Conservation (phyloP, 768 basidiomycete species). For the Kondoa subrosea region DNA sequence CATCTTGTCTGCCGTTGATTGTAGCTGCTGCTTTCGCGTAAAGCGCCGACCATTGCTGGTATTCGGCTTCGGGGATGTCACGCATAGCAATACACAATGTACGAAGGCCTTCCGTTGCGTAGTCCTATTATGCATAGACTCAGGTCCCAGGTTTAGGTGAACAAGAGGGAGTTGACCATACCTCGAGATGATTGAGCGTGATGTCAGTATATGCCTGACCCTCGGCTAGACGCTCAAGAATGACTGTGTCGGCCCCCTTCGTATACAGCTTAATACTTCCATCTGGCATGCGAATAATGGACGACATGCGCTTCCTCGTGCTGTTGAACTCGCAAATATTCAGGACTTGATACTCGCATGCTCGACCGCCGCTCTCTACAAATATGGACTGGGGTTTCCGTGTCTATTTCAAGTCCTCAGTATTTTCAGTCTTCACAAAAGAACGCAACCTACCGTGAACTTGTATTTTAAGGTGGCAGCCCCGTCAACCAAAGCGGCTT, state of each 20-base stretch:
- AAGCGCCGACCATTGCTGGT: conserved; percentile 68
- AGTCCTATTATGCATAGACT: conserved; percentile 42
- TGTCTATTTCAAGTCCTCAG: conserved; percentile 39
- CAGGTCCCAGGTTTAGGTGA: background rate
- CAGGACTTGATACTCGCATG: conserved; percentile 69
- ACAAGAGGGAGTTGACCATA: conserved; percentile 32
- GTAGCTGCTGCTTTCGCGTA: conserved; percentile 88
- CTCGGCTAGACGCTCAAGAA: conserved; percentile 75
- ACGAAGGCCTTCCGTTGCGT: conserved; percentile 88
- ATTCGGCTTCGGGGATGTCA: conserved; percentile 79
- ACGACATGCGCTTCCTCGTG: conserved; percentile 94
- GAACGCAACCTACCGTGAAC: conserved; percentile 58
- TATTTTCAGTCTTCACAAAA: background rate
- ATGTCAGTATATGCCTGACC: conserved; percentile 62
- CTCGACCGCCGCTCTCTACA: conserved; percentile 55
- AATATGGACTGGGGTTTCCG: conserved; percentile 94
- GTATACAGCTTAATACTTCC: conserved; percentile 88
- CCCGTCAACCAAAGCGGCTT: conserved; percentile 85
- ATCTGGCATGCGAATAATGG: conserved; percentile 66
- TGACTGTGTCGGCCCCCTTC: conserved; percentile 96
- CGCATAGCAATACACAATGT: conserved; percentile 93
- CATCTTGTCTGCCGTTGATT: conserved; percentile 85
- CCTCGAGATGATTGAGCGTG: conserved; percentile 80
- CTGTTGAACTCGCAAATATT: conserved; percentile 99
- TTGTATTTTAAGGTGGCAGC: conserved; percentile 82